Evolutionary conservation across 2,329 filamentous ascomycete species (phyloP).

Genomic region (Trichoderma aggressivum): DNA sequence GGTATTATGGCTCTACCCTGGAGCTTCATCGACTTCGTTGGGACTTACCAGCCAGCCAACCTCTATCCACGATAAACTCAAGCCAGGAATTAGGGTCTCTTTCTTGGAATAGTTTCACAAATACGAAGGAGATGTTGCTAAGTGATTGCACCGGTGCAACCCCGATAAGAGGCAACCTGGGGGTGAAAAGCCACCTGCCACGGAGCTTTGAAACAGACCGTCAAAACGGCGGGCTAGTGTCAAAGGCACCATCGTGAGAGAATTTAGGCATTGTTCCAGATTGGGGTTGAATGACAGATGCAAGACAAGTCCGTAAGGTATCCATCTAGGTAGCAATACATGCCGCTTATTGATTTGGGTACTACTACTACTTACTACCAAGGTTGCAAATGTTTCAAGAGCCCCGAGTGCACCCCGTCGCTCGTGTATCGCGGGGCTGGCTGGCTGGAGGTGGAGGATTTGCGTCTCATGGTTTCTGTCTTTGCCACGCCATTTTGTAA

Average conservation of each 20-base stretch:
- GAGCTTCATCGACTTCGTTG: not conserved
- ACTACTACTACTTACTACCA: not conserved
- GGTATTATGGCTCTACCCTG: not conserved
- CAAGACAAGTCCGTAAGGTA: not conserved
- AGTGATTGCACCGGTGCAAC: not conserved
- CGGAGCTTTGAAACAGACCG: slow-evolving; percentile 18
- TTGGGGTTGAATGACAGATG: slow-evolving; percentile 16
- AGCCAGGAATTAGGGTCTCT: not conserved
- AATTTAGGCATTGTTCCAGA: slow-evolving; percentile 19
- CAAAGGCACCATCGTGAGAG: slow-evolving; percentile 8
- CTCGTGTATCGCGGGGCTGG: not conserved
- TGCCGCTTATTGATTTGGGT: not conserved
- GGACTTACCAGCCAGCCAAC: not conserved
- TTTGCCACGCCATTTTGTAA: not conserved
- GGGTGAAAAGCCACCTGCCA: not conserved
- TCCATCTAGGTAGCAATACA: slow-evolving; percentile 16
- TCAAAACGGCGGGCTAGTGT: slow-evolving; percentile 1
- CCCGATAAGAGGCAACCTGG: not conserved
- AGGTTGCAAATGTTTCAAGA: not conserved
- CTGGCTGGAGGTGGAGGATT: not conserved
- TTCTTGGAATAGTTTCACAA: not conserved
- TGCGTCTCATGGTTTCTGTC: not conserved
- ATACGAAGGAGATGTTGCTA: not conserved
- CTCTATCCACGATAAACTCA: not conserved
- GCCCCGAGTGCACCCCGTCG: not conserved